Evolutionary conservation across 768 basidiomycete species (phyloP), one percentile per base, ranked within the genome.

Genomic region (Agrocybe praecox): DNA sequence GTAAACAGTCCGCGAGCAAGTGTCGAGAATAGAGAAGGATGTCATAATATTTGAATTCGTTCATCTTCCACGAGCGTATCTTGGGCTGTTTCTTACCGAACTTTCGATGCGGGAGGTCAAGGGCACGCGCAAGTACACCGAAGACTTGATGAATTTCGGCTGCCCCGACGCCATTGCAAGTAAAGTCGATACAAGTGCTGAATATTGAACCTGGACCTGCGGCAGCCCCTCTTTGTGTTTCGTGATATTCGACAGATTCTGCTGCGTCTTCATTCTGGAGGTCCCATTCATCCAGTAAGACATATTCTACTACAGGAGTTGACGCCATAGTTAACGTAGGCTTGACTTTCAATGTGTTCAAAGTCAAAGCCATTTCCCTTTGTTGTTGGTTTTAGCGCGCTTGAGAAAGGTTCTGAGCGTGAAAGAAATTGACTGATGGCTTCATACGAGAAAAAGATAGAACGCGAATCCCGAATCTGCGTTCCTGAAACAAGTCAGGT

Each of bases 1-100:
- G 92, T 89, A 69, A 98, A 98, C 22, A 99, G 68, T 0, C 97
- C 97, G 23, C 97, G 77, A 0, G 95, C 97, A n/a, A 97, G 83
- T 0, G 95, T 97, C 2, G 96, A 97, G 67, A 98, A 97, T 0
- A 94, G 94, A 10, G 88, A 90, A 0, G 94, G 94, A 93, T 79
- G 48, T 90, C 86, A 58, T 92, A 90, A 74, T 96, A 98, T 69
- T 94, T 94, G 79, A 87, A 93, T 71, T 98, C 97, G 72, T 93
- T 91, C 94, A 98, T 94, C 78, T 94, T 96, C 96, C 96, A 98
- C 74, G 91, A 94, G 2, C 84, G 80, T 24, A 98, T 74, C 3
- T 69, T 40, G 14, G 14, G 36, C 36, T 12, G 26, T 29, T 40
- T n/a, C 6, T 40, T 6, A 6, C 12, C 12, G 36, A 5, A 14